Evolutionary conservation across 306 rosid species (phyloP).

Genomic region (Quercus ilex): DNA sequence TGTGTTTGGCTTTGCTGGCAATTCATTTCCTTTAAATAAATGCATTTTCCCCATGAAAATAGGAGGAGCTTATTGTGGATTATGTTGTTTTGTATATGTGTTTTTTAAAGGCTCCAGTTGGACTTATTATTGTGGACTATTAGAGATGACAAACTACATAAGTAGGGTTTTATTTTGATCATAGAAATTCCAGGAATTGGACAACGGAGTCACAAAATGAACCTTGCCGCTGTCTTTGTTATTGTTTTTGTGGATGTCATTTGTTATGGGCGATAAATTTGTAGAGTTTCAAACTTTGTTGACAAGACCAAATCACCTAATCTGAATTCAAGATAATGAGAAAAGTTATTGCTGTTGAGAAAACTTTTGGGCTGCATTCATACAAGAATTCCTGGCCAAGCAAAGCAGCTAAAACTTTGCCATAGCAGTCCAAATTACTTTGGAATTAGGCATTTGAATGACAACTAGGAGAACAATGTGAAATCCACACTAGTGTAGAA

Average conservation of each 20-base stretch:
- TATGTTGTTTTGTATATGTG: no score
- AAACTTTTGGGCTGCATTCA: conserved; percentile 30
- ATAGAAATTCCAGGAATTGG: conserved; percentile 32
- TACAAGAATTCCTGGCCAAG: conserved; percentile 30
- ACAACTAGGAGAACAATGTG: conserved; percentile 26
- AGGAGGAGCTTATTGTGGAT: no score
- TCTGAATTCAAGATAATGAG: conserved; percentile 24
- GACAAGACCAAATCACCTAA: conserved; percentile 32
- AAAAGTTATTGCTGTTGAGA: conserved; percentile 18
- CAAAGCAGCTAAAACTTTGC: conserved; percentile 40
- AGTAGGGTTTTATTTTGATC: background rate
- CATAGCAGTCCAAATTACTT: conserved; percentile 38
- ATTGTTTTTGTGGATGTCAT: conserved; percentile 23
- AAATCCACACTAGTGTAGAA: conserved; percentile 24
- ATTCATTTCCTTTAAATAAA: no score
- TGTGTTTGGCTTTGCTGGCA: no score
- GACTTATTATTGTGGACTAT: no score
- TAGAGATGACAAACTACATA: no score
- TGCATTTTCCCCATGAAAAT: no score
- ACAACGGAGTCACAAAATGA: conserved; percentile 7
- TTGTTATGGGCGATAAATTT: conserved; percentile 30
- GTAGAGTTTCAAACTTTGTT: conserved; percentile 29
- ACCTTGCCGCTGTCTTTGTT: conserved; percentile 18
- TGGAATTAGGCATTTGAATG: conserved; percentile 24
- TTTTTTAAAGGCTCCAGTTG: no score